Conservation (phyloP, 78 protist species). For the Bigelowiella natans region DNA sequence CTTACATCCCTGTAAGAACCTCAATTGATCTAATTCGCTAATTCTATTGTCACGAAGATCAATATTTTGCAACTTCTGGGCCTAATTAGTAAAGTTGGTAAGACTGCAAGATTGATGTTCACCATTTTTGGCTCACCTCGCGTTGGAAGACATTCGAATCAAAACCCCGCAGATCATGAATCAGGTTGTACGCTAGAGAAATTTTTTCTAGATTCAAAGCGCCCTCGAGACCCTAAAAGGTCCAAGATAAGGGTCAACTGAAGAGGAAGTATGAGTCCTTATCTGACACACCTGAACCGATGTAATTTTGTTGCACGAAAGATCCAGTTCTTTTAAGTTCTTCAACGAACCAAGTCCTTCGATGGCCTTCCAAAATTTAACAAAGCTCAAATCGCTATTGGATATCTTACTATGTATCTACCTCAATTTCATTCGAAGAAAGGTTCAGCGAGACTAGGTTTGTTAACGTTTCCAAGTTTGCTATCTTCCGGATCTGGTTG, state of each 20-base stretch:
- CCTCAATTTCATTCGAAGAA: neutral
- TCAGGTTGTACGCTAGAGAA: too few relatives aligned
- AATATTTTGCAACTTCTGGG: neutral
- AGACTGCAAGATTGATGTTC: too few relatives aligned
- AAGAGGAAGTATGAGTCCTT: too few relatives aligned
- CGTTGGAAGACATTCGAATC: too few relatives aligned
- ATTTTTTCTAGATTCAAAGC: too few relatives aligned
- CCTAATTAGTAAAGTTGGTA: too few relatives aligned
- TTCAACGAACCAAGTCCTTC: neutral
- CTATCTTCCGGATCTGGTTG: neutral
- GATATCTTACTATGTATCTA: too few relatives aligned
- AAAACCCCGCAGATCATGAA: too few relatives aligned
- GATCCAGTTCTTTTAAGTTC: neutral
- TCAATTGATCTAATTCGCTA: neutral
- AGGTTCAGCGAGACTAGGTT: neutral
- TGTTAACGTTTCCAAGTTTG: neutral
- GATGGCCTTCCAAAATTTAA: neutral
- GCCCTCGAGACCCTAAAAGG: too few relatives aligned
- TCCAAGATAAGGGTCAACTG: too few relatives aligned
- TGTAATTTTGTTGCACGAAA: neutral
- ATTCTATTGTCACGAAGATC: neutral
- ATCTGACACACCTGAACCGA: neutral
- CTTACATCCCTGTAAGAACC: neutral
- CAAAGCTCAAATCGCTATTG: too few relatives aligned
- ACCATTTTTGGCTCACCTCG: too few relatives aligned